Percentiles rank a stretch among this genome's conserved stretches.
Evolutionary conservation across 75 land plant species (phyloP).

Genomic region (Cunninghamia lanceolata): DNA sequence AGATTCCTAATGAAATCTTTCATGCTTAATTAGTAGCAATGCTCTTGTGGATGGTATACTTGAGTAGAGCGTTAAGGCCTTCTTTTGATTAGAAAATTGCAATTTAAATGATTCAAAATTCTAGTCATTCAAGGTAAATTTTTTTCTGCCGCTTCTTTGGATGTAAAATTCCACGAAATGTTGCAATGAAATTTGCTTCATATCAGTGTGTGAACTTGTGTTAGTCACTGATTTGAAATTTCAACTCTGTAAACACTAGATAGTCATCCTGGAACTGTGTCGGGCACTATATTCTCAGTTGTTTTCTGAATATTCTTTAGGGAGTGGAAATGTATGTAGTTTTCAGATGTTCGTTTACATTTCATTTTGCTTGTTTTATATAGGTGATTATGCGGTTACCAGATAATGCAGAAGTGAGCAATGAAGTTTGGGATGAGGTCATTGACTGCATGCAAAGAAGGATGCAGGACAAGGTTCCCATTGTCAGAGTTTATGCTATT

Average conservation of each 20-base stretch:
- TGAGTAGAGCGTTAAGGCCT: not conserved
- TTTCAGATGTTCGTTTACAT: not conserved
- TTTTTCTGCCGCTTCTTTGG: not conserved
- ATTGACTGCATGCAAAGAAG: slow-evolving; percentile 69
- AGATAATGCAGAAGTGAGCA: slow-evolving; percentile 89
- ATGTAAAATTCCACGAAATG: not conserved
- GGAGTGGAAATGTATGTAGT: not conserved
- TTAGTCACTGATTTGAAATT: not conserved
- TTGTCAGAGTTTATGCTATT: slow-evolving; percentile 68
- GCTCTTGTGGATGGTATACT: not conserved
- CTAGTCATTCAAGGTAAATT: not conserved
- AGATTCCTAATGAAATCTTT: not conserved
- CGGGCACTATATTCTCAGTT: not conserved
- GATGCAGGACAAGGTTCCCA: slow-evolving; percentile 75
- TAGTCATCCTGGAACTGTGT: not conserved
- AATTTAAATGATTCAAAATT: not conserved
- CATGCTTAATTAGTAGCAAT: not conserved
- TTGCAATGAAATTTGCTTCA: not conserved
- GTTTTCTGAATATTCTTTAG: not conserved
- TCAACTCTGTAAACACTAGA: not conserved
- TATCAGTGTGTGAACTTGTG: not conserved
- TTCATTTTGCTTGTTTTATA: not conserved
- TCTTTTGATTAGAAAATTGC: not conserved
- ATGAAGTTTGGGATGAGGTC: slow-evolving; percentile 85
- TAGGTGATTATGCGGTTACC: slow-evolving; percentile 83